Evolutionary conservation across 2,329 filamentous ascomycete species (phyloP), one percentile per base, ranked within the genome.

Genomic region (Xylaria sp.): DNA sequence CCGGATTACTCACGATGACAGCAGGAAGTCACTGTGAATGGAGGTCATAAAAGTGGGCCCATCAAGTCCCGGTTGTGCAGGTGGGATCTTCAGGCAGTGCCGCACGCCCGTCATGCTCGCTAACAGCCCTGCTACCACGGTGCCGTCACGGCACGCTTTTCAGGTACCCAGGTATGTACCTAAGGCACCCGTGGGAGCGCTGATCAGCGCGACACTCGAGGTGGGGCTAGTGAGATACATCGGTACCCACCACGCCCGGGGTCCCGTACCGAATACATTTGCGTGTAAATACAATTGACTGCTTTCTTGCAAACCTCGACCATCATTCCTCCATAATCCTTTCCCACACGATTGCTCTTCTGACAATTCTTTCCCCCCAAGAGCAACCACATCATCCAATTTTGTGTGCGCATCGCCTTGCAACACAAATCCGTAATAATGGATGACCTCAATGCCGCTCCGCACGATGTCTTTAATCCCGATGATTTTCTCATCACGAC

Each of bases 401-500:
- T n/a, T 51, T 34, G 18, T 51, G 52, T 46, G 58, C 52, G 56
- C 52, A 53, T 35, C 16, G 23, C 50, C 51, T 52, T 46, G 35
- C 19, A 59, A 48, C 54, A 35, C 39, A 9, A 18, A 46, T 44
- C 46, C 16, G 60, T 55, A 44, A 61, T 42, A 23, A 64, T 64
- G 63, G 63, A 64, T 2, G 63, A 63, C 35, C 58, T 63, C 51
- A 59, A 61, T 61, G 55, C 60, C 23, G 44, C 58, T 11, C 54
- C 58, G 16, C 60, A 63, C 19, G 63, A 63, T 44, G 54, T 58
- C 60, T 60, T 64, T 55, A 64, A 60, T 51, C 60, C 60, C 18
- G 63, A 64, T 48, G 63, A 64, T 39, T 63, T 64, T 39, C 58
- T 64, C 58, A 63, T 63, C 23, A 60, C 60, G 1, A 58, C 59